These are phyloP conservation scores for Leishmania arabica DNA, from an alignment of 208 protist species.

Conservation along the genomic window DNA sequence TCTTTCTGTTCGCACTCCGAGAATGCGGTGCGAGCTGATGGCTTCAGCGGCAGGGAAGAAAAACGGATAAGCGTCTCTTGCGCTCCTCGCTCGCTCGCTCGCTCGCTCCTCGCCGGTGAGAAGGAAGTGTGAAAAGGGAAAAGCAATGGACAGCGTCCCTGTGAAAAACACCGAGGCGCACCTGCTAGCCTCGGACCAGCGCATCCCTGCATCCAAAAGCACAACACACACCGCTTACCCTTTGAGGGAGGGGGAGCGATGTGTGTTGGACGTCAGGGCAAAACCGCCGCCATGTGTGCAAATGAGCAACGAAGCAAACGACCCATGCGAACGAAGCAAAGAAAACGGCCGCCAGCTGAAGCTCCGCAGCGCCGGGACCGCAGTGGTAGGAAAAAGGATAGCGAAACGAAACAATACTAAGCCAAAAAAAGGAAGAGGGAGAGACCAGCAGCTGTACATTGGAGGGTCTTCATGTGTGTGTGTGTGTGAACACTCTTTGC, in stretches of 20 bases:
- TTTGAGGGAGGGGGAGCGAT: neutral
- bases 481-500: neutral
- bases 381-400: neutral
- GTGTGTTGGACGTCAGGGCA: neutral
- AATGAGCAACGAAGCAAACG: neutral
- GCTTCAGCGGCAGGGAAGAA: neutral
- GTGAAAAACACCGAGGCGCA: neutral
- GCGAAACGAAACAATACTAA: neutral
- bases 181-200: neutral
- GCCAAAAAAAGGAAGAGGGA: neutral
- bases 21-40: neutral
- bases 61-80: neutral
- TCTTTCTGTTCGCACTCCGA: neutral
- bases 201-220: neutral
- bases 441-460: neutral
- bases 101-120: neutral
- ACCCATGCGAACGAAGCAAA: neutral
- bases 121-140: neutral
- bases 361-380: neutral
- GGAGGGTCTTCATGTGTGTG: neutral
- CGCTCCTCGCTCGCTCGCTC: neutral
- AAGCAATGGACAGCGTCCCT: neutral
- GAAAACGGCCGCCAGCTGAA: neutral
- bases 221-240: neutral
- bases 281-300: neutral